phyloP scores from a whole-genome alignment of 2,329 filamentous ascomycete species.

The Fusarium sp. region DNA sequence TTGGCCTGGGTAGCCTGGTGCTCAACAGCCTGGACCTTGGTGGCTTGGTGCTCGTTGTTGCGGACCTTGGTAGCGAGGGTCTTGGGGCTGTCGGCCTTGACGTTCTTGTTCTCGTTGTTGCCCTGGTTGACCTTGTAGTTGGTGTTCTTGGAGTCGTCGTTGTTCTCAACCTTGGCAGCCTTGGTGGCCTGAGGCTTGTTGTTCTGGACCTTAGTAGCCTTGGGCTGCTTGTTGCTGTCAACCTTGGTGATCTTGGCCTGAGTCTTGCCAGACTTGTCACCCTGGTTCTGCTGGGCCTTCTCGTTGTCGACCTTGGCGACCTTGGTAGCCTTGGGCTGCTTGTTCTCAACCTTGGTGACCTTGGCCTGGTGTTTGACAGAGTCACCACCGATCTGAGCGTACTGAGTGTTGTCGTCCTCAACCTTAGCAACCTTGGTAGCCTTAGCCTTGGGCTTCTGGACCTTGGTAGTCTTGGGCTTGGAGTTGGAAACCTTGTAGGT shows the following conservation, averaged over 20 bases:
- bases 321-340: not conserved
- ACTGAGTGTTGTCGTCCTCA: not conserved
- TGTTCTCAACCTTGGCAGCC: not conserved
- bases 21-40: not conserved
- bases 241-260: not conserved
- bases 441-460: not conserved
- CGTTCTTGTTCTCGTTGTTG: not conserved
- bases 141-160: not conserved
- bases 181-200: not conserved
- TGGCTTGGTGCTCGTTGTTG: not conserved
- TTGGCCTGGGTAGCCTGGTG: slow-evolving; percentile 6
- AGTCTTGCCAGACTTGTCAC: not conserved
- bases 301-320: not conserved
- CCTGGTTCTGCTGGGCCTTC: not conserved
- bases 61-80: slow-evolving; percentile 9
- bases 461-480: not conserved
- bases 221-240: not conserved
- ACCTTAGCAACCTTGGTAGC: not conserved
- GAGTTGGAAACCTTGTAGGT: not conserved
- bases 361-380: not conserved
- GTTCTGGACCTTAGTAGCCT: not conserved
- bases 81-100: not conserved
- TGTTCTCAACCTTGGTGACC: not conserved
- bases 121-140: not conserved
- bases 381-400: not conserved